These are phyloP conservation scores for Xanthoparmelia taractica DNA, from an alignment of 495 filamentous ascomycete species.

Conservation along the genomic window DNA sequence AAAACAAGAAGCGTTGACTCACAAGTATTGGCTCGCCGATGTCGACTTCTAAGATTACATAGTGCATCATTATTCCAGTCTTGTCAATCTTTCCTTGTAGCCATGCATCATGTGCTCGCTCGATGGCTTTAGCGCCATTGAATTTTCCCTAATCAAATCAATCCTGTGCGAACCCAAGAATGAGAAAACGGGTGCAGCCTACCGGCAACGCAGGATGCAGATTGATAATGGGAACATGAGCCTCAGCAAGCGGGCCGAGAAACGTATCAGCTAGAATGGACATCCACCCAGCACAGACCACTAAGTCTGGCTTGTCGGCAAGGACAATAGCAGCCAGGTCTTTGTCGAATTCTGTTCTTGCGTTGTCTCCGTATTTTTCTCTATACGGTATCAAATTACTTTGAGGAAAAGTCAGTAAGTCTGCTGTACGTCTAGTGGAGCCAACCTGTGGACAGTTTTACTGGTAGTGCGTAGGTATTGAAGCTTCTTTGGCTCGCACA, in stretches of 20 bases:
- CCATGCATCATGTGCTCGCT: constrained; percentile 69
- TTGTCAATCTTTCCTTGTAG: constrained; percentile 60
- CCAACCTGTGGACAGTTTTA: no score
- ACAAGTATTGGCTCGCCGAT: constrained; percentile 65
- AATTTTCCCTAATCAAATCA: constrained; percentile 42
- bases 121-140: constrained; percentile 71
- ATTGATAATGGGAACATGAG: constrained; percentile 70
- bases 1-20: neutral
- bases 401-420: neutral
- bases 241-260: constrained; percentile 55
- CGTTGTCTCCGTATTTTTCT: neutral
- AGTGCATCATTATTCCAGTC: constrained; percentile 95
- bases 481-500: neutral
- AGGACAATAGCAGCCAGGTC: no score
- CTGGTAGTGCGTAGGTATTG: neutral
- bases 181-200: neutral
- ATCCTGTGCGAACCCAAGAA: neutral
- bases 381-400: neutral
- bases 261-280: constrained; percentile 53
- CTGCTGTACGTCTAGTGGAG: neutral
- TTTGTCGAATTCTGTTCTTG: neutral
- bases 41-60: constrained; percentile 80
- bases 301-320: neutral
- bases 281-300: neutral
- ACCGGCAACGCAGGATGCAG: constrained; percentile 72